Evolutionary conservation across 495 filamentous ascomycete genomes (phyloP).

Genomic region (Xylaria acuta): DNA sequence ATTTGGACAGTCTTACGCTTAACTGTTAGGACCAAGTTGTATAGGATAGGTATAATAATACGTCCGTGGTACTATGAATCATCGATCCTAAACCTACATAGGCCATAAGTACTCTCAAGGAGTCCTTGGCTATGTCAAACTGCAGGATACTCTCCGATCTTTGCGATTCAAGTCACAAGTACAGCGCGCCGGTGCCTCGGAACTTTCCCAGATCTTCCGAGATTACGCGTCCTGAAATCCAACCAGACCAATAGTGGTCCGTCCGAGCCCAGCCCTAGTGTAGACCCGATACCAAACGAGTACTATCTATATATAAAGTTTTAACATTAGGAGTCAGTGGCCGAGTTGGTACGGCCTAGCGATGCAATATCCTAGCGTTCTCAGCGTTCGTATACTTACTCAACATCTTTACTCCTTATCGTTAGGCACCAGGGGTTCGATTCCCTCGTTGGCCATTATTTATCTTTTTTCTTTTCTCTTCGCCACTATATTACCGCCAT

Average conservation of each 20-base stretch:
- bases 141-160: too few relatives aligned
- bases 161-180: background rate
- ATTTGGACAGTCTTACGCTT: too few relatives aligned
- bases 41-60: too few relatives aligned
- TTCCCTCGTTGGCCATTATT: background rate
- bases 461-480: background rate
- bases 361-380: background rate
- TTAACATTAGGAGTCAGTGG: background rate
- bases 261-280: background rate
- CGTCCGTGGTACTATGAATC: background rate
- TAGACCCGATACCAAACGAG: background rate
- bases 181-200: background rate
- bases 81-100: background rate
- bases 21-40: too few relatives aligned
- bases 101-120: background rate
- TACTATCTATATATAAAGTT: background rate
- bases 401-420: background rate
- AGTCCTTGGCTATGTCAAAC: too few relatives aligned
- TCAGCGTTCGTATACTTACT: background rate
- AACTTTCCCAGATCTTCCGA: background rate
- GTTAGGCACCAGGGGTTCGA: conserved; percentile 1
- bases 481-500: background rate
- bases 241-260: background rate
- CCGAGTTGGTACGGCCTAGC: background rate
- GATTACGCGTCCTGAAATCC: background rate